Percentiles rank a stretch among this genome's conserved stretches.
These are phyloP conservation scores for Nymphaea colorata DNA, from an alignment of 164 flowering plant species.

Conservation along the genomic window DNA sequence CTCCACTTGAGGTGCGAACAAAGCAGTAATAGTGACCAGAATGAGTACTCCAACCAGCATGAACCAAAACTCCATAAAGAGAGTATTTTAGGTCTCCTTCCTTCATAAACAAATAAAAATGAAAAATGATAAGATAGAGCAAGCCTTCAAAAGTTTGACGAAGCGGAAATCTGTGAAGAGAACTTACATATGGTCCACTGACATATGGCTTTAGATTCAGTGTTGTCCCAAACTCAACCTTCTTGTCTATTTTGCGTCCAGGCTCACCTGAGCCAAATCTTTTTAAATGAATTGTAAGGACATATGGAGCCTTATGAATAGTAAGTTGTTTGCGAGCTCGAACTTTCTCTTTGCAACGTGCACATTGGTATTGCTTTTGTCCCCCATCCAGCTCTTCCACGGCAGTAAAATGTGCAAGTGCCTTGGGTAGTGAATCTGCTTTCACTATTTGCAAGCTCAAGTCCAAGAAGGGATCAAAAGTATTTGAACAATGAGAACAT, in stretches of 20 bases:
- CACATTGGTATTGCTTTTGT: constrained; percentile 74
- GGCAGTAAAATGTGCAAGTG: constrained; percentile 69
- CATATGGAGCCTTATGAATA: constrained; percentile 81
- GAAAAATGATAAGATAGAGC: not conserved
- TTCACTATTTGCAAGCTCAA: constrained; percentile 80
- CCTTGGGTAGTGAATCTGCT: constrained; percentile 72
- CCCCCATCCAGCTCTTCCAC: constrained; percentile 86
- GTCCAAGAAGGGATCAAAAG: constrained; percentile 88
- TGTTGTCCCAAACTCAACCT: constrained; percentile 46
- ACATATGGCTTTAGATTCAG: constrained; percentile 80
- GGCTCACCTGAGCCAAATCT: constrained; percentile 61
- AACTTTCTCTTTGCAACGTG: constrained; percentile 86
- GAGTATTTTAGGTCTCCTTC: constrained; percentile 77
- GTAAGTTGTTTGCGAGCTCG: constrained; percentile 87
- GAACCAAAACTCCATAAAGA: constrained; percentile 91
- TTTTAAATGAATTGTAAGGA: constrained; percentile 82
- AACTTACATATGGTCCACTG: constrained; percentile 74
- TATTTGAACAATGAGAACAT: constrained; percentile 71
- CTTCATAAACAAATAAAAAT: constrained; percentile 18
- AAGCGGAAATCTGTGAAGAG: not conserved
- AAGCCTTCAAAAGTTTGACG: not conserved
- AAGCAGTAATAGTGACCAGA: constrained; percentile 88
- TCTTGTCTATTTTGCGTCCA: constrained; percentile 74
- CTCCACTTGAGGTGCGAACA: constrained; percentile 88
- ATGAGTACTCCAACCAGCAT: constrained; percentile 77